Conservation (phyloP, 1,284 basidiomycete species). For the Cryptococcus sp. region DNA sequence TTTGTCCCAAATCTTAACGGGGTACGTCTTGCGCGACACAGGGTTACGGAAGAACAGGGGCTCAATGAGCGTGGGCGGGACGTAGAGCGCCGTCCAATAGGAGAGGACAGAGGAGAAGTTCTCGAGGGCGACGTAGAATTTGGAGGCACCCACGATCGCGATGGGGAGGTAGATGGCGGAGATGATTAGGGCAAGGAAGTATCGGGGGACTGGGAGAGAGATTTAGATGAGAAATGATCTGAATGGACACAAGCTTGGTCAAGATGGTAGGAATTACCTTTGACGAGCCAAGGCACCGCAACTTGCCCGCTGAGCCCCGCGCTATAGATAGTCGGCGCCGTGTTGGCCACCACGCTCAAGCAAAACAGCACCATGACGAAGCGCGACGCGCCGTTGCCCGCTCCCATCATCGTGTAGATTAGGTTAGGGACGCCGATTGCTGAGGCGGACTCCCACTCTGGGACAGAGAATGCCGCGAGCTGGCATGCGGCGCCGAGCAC, state of each 20-base stretch:
- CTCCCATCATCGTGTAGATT: constrained; percentile 66
- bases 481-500: constrained; percentile 62
- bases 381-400: constrained; percentile 65
- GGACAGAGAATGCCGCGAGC: constrained; percentile 58
- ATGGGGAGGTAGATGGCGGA: constrained; percentile 63
- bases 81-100: constrained; percentile 49
- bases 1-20: constrained; percentile 42
- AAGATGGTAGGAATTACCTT: constrained; percentile 22
- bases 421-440: constrained; percentile 69
- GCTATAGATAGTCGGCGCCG: constrained; percentile 76
- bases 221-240: background rate
- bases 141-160: constrained; percentile 39
- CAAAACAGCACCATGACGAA: constrained; percentile 67
- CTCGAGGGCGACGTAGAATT: constrained; percentile 42
- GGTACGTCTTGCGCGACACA: constrained; percentile 36
- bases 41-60: constrained; percentile 46
- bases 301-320: constrained; percentile 78
- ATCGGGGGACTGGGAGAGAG: constrained; percentile 63
- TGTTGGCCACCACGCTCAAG: constrained; percentile 72
- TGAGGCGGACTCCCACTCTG: constrained; percentile 61
- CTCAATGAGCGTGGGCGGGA: constrained; percentile 45
- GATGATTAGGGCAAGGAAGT: constrained; percentile 76
- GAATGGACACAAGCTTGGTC: background rate
- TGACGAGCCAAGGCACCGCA: constrained; percentile 59
- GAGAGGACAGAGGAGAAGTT: constrained; percentile 49